phyloP scores from a whole-genome alignment of 2,329 filamentous ascomycete species.

The Bretziella fagacearum region DNA sequence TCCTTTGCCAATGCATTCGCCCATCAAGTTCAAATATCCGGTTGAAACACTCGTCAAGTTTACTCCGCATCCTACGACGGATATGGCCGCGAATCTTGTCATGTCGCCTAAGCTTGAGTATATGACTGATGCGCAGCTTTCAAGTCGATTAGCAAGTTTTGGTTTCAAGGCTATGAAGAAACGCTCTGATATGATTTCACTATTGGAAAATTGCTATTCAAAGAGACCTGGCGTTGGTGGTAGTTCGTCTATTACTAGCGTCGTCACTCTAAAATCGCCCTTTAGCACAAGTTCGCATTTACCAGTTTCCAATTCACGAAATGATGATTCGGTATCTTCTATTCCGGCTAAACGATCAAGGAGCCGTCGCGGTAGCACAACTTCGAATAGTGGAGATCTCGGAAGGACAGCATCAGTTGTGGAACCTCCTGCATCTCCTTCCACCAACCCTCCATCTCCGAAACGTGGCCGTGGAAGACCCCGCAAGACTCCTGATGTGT shows the following conservation, averaged over 20 bases:
- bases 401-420: no score
- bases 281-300: slow-evolving; percentile 4
- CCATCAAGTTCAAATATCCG: not conserved
- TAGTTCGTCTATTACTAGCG: not conserved
- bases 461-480: slow-evolving; percentile 22
- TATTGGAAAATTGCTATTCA: slow-evolving; percentile 55
- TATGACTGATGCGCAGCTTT: slow-evolving; percentile 45
- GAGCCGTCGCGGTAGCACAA: not conserved
- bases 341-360: slow-evolving; percentile 1
- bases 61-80: no score
- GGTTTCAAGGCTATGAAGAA: slow-evolving; percentile 58
- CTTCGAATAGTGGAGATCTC: not conserved
- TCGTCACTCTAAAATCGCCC: not conserved
- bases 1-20: not conserved
- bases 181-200: slow-evolving; percentile 49
- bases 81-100: no score
- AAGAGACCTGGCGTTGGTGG: slow-evolving; percentile 25
- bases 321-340: not conserved
- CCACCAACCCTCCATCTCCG: not conserved
- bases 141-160: slow-evolving; percentile 43
- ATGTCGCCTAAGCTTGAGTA: slow-evolving; percentile 38
- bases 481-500: slow-evolving; percentile 2
- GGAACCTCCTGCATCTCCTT: not conserved
- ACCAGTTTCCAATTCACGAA: not conserved
- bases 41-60: not conserved